Evolutionary conservation across 176 grass and related monocot species (phyloP), one percentile per base, ranked within the genome.

Genomic region (Phyllostachys edulis): DNA sequence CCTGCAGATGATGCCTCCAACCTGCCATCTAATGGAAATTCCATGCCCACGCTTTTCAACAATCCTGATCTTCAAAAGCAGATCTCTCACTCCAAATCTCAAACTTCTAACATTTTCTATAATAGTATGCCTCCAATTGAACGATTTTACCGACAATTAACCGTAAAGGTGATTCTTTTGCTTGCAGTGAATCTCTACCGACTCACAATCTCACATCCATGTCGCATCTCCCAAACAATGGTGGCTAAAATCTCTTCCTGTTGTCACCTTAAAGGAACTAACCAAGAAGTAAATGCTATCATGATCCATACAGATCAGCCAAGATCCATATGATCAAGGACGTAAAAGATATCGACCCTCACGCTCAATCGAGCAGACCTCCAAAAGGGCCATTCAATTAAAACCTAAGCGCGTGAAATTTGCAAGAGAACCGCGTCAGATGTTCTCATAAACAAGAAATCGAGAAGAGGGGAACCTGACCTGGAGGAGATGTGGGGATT

Each of bases 401-500:
- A 68, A 40, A 52, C 71, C 18, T 13, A 88, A 80, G 47, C 20
- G 62, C 61, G 5, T 56, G 32, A 26, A 61, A 75, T 61, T 75
- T 26, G 60, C 10, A 75, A 32, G 21, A 67, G n/a, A 29, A 21
- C 39, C 44, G 29, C 57, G 47, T 32, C 79, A 29, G 14, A 71
- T 15, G 10, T 14, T 32, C 64, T 64, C 37, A 39, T 11, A 50
- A 52, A 51, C 36, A 55, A 55, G 59, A 82, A 79, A 65, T 41
- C 56, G 63, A 57, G 83, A 57, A 69, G 37, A 78, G 20, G 65
- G 38, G 47, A 82, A 24, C 74, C 36, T 80, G 70, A 95, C 96
- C 96, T 91, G 67, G 92, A 91, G 29, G 89, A 81, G 85, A 98
- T 88, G 81, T 95, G 89, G 14, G 91, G 91, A 60, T 87, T 93